Base-by-base conservation (phyloP, 345 rosid species). In the Physaria fendleri region DNA sequence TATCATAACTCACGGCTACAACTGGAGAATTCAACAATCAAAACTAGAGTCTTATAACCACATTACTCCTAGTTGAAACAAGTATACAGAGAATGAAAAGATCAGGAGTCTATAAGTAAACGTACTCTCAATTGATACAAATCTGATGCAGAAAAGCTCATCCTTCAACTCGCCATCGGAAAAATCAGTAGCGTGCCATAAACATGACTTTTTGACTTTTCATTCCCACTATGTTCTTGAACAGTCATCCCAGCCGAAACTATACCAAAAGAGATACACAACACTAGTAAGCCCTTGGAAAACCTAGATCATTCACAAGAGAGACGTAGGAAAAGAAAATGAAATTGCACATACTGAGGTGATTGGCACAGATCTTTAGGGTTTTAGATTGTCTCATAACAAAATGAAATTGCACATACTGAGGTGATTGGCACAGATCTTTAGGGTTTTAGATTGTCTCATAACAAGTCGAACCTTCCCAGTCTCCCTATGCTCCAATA, bases 361-460 rank as follows among this genome's bases (percentile, higher is more conserved):
- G 96, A 69, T 91, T 91, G 39, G 96, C 98, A 24, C 98, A 91
- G 87, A 92, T 88, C 88, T 88, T 92, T 60, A 92, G 88, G 25
- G 98, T 88, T 73, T 85, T 91, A 10, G 90, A 84, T 49, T 90
- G 97, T 56, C 97, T 77, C 88, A 85, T 84, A 35, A 92, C 89
- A 17, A 90, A n/a, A n/a, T n/a, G n/a, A n/a, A n/a, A n/a, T n/a
- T n/a, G n/a, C n/a, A 65, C 85, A 45, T 8, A 85, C 95, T 82
- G 12, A 84, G 74, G 77, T 91, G 96, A 69, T 91, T 91, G 39
- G 96, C 98, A 24, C 98, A 91, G 87, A 92, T 88, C 88, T 88
- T 92, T 60, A 92, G 88, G 25, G 98, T 88, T 73, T 85, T 91
- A 10, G 90, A 84, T 49, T 90, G 97, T 56, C 97, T 77, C 88